phyloP scores from a whole-genome alignment of 192 early-diverging fungal species.

The Coemansia guatemalensis region DNA sequence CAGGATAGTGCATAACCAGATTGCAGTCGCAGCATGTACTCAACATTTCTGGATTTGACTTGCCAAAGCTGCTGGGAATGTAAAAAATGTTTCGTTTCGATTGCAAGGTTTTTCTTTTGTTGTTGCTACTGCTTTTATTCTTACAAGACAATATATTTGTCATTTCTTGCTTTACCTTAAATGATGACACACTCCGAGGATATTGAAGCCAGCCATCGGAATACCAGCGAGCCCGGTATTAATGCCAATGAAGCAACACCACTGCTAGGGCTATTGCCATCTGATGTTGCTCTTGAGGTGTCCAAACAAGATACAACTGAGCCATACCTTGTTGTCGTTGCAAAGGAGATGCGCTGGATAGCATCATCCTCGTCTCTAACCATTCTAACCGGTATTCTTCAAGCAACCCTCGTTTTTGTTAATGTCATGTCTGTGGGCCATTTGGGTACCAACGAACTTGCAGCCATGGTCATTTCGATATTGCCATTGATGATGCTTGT shows the following conservation, averaged over 20 bases:
- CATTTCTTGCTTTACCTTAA: too few relatives aligned
- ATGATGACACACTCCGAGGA: too few relatives aligned
- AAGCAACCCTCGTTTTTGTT: constrained; percentile 62
- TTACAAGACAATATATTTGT: too few relatives aligned
- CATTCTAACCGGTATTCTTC: constrained; percentile 45
- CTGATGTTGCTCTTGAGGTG: constrained; percentile 30
- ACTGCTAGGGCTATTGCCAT: constrained; percentile 34
- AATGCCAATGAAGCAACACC: constrained; percentile 6
- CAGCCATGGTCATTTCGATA: constrained; percentile 62
- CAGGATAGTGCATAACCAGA: too few relatives aligned
- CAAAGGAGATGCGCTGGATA: constrained; percentile 35
- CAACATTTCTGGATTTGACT: too few relatives aligned
- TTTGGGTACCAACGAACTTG: constrained; percentile 57
- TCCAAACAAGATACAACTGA: constrained; percentile 30
- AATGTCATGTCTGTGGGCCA: constrained; percentile 64
- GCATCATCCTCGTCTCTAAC: constrained; percentile 34
- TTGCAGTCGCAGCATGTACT: too few relatives aligned
- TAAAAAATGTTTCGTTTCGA: too few relatives aligned
- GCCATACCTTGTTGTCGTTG: constrained; percentile 19
- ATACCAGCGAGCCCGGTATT: constrained; percentile 14
- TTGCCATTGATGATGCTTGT: constrained; percentile 46
- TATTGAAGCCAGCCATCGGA: constrained; percentile 13
- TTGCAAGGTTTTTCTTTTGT: too few relatives aligned
- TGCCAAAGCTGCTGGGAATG: too few relatives aligned
- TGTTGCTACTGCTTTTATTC: too few relatives aligned